Evolutionary conservation across 2,329 filamentous ascomycete species (phyloP), one percentile per base, ranked within the genome.

Genomic region (Teratosphaeria zuluensis): DNA sequence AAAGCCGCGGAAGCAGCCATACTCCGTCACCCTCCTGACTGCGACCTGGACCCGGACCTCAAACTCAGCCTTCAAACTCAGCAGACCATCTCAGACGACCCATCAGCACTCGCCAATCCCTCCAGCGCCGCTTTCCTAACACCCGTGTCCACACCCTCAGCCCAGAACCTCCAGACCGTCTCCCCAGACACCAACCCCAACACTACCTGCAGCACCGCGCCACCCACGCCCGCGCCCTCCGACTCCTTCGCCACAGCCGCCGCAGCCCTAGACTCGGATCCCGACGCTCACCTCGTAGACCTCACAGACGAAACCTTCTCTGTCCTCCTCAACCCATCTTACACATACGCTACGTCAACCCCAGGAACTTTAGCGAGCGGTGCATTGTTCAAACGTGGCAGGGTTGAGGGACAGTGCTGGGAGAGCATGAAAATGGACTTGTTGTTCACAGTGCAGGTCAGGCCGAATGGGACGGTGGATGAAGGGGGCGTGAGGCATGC

Each of bases 241-340:
- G 82, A 77, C 30, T 79, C 72, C 54, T 69, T 74, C 2, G 69
- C 70, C 1, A 60, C 72, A 16, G 80, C 84, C 65, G 74, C 80
- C 53, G 28, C 52, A 31, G 42, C 19, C 42, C 42, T 48, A 5
- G 46, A 67, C 61, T 64, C 62, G 21, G 84, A 87, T 59, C 78
- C 78, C 1, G 88, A 92, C 59, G 83, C 86, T 0, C 82, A 86
- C 21, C 80, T 95, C 11, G 75, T 89, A 19, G 89, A 94, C 67
- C 73, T 83, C 1, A 85, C 84, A 0, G 89, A 94, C 66, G 87
- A 89, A 62, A 87, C 83, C 0, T 92, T 87, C 86, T 88, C 86
- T 21, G 81, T 88, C 4, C 77, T 94, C 16, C 79, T 89, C 51
- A 63, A 60, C 1, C 5, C 30, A 6, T 19, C 30, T 9, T 35